These are phyloP conservation scores for Carex cristatella DNA, from an alignment of 176 grass and related monocot genomes.

Conservation along the genomic window DNA sequence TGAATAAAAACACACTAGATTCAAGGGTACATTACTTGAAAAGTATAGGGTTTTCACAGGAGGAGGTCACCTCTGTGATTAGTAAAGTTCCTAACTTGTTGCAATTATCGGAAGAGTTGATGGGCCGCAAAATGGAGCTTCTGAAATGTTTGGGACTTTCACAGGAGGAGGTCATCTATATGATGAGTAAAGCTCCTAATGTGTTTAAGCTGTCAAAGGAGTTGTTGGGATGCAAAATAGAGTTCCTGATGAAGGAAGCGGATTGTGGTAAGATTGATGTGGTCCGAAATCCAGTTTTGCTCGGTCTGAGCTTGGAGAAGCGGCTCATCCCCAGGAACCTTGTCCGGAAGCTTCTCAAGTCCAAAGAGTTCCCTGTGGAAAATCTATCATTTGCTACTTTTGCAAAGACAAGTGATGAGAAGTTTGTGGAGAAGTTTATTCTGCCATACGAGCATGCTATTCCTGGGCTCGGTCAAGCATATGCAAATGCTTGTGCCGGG, in stretches of 20 bases:
- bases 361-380: constrained; percentile 25
- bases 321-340: constrained; percentile 38
- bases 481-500: neutral
- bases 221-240: constrained; percentile 4
- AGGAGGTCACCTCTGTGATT: neutral
- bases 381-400: neutral
- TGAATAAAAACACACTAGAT: neutral
- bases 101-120: too few relatives aligned
- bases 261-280: constrained; percentile 15
- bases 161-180: neutral
- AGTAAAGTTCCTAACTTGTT: neutral
- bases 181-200: neutral
- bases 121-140: too few relatives aligned
- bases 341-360: constrained; percentile 17
- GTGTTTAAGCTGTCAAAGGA: neutral
- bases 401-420: neutral
- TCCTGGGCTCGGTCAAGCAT: neutral
- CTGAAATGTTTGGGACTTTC: neutral
- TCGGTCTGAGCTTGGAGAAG: constrained; percentile 38
- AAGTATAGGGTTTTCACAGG: neutral
- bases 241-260: constrained; percentile 30
- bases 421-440: neutral
- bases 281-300: constrained; percentile 18
- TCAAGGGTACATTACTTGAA: neutral
- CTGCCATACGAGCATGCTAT: neutral